Conservation (phyloP, 345 rosid species). For the Kandelia obovata region DNA sequence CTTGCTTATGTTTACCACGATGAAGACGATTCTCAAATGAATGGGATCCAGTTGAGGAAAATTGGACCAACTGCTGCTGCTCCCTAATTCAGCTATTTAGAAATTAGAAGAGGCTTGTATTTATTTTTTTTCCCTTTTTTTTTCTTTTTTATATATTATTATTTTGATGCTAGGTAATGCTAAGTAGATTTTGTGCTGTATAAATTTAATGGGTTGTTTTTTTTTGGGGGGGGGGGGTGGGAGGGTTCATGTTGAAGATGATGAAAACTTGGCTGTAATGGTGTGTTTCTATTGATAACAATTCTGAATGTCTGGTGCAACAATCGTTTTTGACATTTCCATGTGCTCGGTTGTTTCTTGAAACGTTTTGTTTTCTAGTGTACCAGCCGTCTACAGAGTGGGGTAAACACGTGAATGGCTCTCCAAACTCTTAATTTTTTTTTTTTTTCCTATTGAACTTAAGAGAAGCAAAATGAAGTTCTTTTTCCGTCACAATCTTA, state of each 20-base stretch:
- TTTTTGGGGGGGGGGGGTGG: too few species aligned
- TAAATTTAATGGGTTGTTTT: not conserved
- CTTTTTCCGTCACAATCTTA: too few species aligned
- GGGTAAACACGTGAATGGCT: too few species aligned
- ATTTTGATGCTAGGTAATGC: not conserved
- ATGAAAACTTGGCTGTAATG: slow-evolving; percentile 15
- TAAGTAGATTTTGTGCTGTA: not conserved
- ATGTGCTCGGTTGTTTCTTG: too few species aligned
- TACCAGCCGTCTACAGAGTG: too few species aligned
- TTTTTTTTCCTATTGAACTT: too few species aligned
- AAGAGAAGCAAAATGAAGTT: too few species aligned
- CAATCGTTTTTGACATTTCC: too few species aligned
- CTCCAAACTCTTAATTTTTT: too few species aligned
- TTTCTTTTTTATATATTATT: not conserved
- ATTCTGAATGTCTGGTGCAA: too few species aligned
- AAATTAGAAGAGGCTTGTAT: not conserved
- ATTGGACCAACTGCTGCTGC: slow-evolving; percentile 32
- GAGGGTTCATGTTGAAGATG: not conserved
- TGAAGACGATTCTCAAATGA: slow-evolving; percentile 32
- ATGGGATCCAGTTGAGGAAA: slow-evolving; percentile 38
- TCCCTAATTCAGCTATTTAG: slow-evolving; percentile 24
- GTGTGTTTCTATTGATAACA: not conserved
- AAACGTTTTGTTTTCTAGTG: too few species aligned
- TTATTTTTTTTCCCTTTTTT: not conserved
- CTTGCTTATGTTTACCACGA: slow-evolving; percentile 67